Base-by-base conservation (phyloP, 2,329 filamentous ascomycete species). In the Chrysoporthe puriensis region DNA sequence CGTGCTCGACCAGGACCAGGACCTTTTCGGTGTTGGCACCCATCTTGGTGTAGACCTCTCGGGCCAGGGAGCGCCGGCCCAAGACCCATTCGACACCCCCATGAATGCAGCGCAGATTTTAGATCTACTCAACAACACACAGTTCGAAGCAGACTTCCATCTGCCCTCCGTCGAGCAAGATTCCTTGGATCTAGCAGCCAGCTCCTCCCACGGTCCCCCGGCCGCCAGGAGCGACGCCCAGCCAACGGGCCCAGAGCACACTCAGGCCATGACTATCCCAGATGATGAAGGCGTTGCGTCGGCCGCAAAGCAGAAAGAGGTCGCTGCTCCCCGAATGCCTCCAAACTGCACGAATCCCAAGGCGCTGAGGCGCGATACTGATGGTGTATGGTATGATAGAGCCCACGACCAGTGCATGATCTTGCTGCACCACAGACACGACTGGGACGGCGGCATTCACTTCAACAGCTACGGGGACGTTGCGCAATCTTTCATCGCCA, bases 341-440 rank as follows among this genome's bases (percentile, higher is more conserved):
- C 57, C 57, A 21, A 11, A 43, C 36, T 43, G 34, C 57, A 60
- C 36, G n/a, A 13, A 4, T 21, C 36, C 9, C 57, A 26, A 16
- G 57, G 36, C 36, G 8, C 8, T 18, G 36, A 7, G 21, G 4
- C n/a, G 42, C n/a, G 57, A 60, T 16, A 7, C 40, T 5, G n/a
- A 60, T 21, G 57, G 57, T 40, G 46, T 66, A 16, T 68, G 63
- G 66, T 66, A 68, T 66, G 43, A 11, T 48, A 21, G 62, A 42
- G 40, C 36, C 9, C 68, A 70, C 66, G 68, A 68, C 54, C 9
- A 1, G 16, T 70, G 68, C 63, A 14, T 26, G 7, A 52, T 70
- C n/a, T 1, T 13, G 4, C n/a, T 43, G 42, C 42, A 44, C 36
- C 68, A 70, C 66, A 59, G 66, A 18, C 68, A 70, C 68, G 63